Evolutionary conservation across 2,329 filamentous ascomycete genomes (phyloP).

Genomic region (Neofusicoccum sp.): DNA sequence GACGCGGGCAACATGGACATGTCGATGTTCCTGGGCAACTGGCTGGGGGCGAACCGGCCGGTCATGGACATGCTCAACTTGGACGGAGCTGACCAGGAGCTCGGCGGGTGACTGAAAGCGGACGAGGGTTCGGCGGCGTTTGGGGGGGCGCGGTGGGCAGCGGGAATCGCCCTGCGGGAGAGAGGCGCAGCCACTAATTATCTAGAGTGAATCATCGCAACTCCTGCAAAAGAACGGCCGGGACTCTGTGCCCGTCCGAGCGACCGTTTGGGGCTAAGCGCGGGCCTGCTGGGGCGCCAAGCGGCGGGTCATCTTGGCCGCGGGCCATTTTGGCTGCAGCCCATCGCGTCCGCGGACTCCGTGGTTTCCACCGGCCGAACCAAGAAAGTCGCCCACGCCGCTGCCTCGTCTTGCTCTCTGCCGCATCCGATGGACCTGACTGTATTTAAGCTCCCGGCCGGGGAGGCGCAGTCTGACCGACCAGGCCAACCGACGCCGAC

Average conservation of each 20-base stretch:
- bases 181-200: not conserved
- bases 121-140: not conserved
- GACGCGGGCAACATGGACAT: slow-evolving; percentile 10
- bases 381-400: too few species aligned
- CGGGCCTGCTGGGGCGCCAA: not conserved
- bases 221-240: not conserved
- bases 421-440: too few species aligned
- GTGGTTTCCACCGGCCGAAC: too few species aligned
- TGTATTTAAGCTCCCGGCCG: too few species aligned
- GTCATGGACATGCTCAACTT: slow-evolving; percentile 16
- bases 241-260: not conserved
- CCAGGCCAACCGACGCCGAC: too few species aligned
- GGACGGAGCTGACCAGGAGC: not conserved
- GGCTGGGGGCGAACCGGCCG: slow-evolving; percentile 8
- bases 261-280: not conserved
- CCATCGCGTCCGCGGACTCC: not conserved
- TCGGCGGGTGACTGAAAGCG: not conserved
- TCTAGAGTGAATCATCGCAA: not conserved
- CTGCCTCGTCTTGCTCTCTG: too few species aligned
- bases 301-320: not conserved
- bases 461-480: too few species aligned
- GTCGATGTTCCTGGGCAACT: slow-evolving; percentile 16
- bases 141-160: not conserved
- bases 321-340: not conserved
- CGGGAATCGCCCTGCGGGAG: not conserved